Conservation (phyloP, 208 protist genomes). For the Zelonia costaricensis region DNA sequence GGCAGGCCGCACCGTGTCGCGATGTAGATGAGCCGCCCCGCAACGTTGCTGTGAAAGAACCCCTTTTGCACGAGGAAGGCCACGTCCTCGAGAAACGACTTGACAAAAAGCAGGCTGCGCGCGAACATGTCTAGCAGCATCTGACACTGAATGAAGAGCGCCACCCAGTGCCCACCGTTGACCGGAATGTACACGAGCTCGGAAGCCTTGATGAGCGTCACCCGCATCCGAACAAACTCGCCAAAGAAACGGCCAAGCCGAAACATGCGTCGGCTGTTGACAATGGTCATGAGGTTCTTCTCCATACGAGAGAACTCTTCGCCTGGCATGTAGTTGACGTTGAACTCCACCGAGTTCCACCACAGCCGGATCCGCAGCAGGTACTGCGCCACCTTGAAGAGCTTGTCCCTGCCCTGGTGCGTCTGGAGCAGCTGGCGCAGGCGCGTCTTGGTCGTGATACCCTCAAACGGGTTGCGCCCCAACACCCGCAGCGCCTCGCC, state of each 20-base stretch:
- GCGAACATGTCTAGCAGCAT: slow-evolving; percentile 91
- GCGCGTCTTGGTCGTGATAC: slow-evolving; percentile 85
- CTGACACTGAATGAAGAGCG: slow-evolving; percentile 90
- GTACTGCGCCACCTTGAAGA: slow-evolving; percentile 92
- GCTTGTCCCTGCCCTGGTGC: slow-evolving; percentile 88
- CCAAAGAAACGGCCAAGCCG: slow-evolving; percentile 87
- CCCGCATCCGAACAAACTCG: slow-evolving; percentile 89
- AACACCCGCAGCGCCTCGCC: slow-evolving; percentile 77
- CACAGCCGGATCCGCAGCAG: slow-evolving; percentile 81
- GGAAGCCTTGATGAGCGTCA: slow-evolving; percentile 86
- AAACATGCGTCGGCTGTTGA: slow-evolving; percentile 89
- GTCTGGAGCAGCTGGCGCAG: slow-evolving; percentile 89
- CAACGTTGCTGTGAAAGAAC: slow-evolving; percentile 87
- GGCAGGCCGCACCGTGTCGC: slow-evolving; percentile 74
- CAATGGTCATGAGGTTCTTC: slow-evolving; percentile 90
- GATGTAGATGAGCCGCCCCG: slow-evolving; percentile 74
- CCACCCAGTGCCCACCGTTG: slow-evolving; percentile 75
- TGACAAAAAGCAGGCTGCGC: slow-evolving; percentile 74
- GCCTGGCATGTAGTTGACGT: slow-evolving; percentile 75
- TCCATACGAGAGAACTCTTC: slow-evolving; percentile 77
- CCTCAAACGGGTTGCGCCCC: slow-evolving; percentile 83
- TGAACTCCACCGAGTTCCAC: slow-evolving; percentile 78
- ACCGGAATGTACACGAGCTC: slow-evolving; percentile 88
- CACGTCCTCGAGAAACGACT: slow-evolving; percentile 88
- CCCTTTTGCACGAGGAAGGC: slow-evolving; percentile 89